Conservation (phyloP, 2,329 filamentous ascomycete species). For the Colletotrichum agaves region DNA sequence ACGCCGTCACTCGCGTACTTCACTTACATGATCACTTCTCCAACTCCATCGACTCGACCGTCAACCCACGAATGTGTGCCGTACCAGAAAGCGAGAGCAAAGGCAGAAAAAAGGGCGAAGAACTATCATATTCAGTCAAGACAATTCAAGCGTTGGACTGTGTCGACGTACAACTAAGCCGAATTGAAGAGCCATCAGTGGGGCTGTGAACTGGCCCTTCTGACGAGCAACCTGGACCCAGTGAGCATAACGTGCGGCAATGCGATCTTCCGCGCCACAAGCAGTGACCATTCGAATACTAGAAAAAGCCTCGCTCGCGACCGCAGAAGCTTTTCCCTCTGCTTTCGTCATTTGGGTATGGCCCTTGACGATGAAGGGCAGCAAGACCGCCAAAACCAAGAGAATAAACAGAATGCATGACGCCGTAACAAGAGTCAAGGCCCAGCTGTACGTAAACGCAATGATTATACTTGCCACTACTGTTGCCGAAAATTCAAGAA, state of each 20-base stretch:
- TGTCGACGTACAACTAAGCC: slow-evolving; percentile 54
- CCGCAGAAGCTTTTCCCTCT: slow-evolving; percentile 66
- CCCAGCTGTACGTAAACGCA: slow-evolving; percentile 68
- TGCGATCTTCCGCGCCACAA: slow-evolving; percentile 68
- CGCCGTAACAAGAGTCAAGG: slow-evolving; percentile 67
- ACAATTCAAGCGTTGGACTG: neutral
- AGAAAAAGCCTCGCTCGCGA: slow-evolving; percentile 70
- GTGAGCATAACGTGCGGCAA: slow-evolving; percentile 62
- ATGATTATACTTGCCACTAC: slow-evolving; percentile 64
- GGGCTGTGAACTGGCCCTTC: slow-evolving; percentile 60
- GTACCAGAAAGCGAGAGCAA: slow-evolving; percentile 72
- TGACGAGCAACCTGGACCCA: slow-evolving; percentile 66
- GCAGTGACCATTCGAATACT: slow-evolving; percentile 71
- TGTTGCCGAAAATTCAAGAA: slow-evolving; percentile 65
- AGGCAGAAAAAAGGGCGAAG: slow-evolving; percentile 63
- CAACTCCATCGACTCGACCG: slow-evolving; percentile 58
- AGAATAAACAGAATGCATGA: slow-evolving; percentile 67
- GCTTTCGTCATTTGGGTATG: slow-evolving; percentile 58
- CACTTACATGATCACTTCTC: slow-evolving; percentile 66
- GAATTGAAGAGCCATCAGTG: slow-evolving; percentile 64
- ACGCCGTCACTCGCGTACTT: accelerated
- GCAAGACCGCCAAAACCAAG: slow-evolving; percentile 56
- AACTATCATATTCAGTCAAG: slow-evolving; percentile 50
- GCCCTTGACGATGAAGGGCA: slow-evolving; percentile 67
- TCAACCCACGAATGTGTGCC: slow-evolving; percentile 63